Evolutionary conservation across 108 stramenopile genomes (phyloP).

Genomic region (Pseudonitzschia multiseries): DNA sequence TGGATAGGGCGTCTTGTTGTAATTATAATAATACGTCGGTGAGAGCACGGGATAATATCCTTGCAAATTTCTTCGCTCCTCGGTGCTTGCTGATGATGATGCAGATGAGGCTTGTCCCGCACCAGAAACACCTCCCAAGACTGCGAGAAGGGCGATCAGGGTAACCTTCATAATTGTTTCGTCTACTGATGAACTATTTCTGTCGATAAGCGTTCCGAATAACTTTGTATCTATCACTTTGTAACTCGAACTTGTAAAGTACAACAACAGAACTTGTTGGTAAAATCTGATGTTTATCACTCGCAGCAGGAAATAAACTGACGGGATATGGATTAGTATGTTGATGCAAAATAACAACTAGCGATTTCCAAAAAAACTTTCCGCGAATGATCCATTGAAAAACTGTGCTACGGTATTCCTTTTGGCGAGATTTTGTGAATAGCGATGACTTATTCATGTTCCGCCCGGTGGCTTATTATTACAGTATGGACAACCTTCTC

Average conservation of each 20-base stretch:
- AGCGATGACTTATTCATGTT: neutral
- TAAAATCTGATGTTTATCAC: neutral
- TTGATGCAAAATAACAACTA: neutral
- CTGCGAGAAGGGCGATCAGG: neutral
- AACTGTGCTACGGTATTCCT: neutral
- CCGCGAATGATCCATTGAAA: neutral
- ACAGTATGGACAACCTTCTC: neutral
- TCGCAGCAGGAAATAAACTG: neutral
- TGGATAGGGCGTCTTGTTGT: conserved; percentile 1
- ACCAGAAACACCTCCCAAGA: neutral
- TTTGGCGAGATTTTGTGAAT: conserved; percentile 5
- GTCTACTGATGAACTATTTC: neutral
- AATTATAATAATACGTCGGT: neutral
- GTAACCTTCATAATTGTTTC: conserved; percentile 6
- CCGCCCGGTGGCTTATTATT: neutral
- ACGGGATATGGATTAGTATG: neutral
- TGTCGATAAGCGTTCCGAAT: neutral
- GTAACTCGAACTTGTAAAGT: neutral
- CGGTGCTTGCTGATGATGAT: neutral
- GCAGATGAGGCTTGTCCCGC: neutral
- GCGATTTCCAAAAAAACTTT: conserved; percentile 5
- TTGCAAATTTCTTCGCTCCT: neutral
- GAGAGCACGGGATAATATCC: conserved; percentile 6
- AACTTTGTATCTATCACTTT: neutral
- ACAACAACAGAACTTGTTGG: neutral